phyloP scores from a whole-genome alignment of 331 rosid genomes.

The Prunus yedoensis region DNA sequence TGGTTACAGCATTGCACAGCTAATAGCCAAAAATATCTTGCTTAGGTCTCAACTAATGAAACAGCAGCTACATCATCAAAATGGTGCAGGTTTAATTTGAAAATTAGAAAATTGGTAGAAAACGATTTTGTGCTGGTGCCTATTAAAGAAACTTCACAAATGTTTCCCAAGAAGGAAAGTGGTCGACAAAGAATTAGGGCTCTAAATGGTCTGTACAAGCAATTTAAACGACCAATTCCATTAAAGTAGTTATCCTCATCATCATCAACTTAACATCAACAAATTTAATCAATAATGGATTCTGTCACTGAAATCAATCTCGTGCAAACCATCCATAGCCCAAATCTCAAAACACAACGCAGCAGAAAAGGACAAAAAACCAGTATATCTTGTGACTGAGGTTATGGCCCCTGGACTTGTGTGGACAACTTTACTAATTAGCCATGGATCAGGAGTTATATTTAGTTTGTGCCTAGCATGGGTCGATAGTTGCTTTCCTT shows the following conservation, averaged over 20 bases:
- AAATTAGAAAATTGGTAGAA: too few species aligned
- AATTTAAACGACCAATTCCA: background rate
- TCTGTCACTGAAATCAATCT: too few species aligned
- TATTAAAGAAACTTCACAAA: too few species aligned
- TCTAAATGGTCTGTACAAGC: background rate
- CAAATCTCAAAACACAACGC: background rate
- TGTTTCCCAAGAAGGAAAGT: too few species aligned
- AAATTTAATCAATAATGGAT: too few species aligned
- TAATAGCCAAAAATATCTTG: too few species aligned
- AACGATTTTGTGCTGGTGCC: too few species aligned
- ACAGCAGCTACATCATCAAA: too few species aligned
- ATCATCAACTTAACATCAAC: background rate
- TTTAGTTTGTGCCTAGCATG: background rate
- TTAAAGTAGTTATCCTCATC: background rate
- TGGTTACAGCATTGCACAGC: too few species aligned
- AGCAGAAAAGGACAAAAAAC: background rate
- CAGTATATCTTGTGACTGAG: background rate
- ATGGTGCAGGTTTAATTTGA: too few species aligned
- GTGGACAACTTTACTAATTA: background rate
- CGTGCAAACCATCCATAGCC: background rate
- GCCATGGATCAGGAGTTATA: background rate
- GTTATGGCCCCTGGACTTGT: background rate
- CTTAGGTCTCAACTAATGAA: too few species aligned
- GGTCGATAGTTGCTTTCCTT: background rate
- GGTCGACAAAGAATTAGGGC: background rate